These are phyloP conservation scores for Wickerhamomyces canadensis DNA, from an alignment of 805 yeast genomes.

Conservation along the genomic window DNA sequence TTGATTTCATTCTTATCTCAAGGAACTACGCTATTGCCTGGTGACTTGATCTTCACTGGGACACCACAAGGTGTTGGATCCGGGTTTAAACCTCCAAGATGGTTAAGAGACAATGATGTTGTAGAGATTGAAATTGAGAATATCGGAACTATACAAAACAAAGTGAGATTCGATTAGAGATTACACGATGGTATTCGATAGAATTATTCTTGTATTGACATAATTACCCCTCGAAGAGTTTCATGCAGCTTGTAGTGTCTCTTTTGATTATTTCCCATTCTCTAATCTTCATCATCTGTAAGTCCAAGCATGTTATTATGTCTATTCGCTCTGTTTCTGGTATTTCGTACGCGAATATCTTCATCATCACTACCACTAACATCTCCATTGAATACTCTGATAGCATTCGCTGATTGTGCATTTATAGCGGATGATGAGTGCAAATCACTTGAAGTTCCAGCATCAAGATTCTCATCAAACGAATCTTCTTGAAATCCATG, in stretches of 20 bases:
- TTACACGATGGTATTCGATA: no score
- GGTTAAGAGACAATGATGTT: slow-evolving; percentile 39
- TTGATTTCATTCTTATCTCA: slow-evolving; percentile 41
- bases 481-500: slow-evolving; percentile 5
- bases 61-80: slow-evolving; percentile 53
- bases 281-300: background rate
- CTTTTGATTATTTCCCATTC: no score
- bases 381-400: background rate
- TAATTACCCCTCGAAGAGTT: no score
- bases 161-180: slow-evolving; percentile 26
- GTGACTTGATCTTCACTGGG: slow-evolving; percentile 51
- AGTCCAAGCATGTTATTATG: background rate
- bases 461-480: background rate
- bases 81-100: slow-evolving; percentile 37
- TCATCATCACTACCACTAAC: background rate
- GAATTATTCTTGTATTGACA: no score
- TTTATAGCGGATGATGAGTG: no score
- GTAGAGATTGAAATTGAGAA: slow-evolving; percentile 36
- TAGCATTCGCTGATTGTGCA: background rate
- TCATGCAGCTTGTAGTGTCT: no score
- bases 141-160: slow-evolving; percentile 38
- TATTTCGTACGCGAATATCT: background rate
- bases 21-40: slow-evolving; percentile 48
- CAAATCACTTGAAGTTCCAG: background rate
- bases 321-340: background rate